Conservation (phyloP, 2,329 filamentous ascomycete species). For the Aotearoamyces nothofagi region DNA sequence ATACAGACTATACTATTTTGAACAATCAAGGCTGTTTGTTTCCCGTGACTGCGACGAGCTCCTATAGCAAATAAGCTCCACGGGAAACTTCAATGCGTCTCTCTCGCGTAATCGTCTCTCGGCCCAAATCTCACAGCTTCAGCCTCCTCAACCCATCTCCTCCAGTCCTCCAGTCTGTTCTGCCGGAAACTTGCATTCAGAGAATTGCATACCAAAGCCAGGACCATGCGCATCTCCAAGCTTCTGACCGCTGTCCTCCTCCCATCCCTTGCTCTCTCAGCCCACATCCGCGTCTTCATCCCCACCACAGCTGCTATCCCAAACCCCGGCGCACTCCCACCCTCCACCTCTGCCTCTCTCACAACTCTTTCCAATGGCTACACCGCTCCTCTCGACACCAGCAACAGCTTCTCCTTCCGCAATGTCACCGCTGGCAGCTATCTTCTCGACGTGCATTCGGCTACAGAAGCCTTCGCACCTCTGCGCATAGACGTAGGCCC, state of each 20-base stretch:
- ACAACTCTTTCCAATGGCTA: conserved; percentile 35
- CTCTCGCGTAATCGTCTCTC: too few species aligned
- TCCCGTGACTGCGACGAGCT: too few species aligned
- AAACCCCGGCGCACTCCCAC: conserved; percentile 27
- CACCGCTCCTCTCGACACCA: conserved; percentile 47
- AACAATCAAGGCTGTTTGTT: too few species aligned
- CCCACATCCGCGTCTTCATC: conserved; percentile 15
- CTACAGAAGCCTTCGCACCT: conserved; percentile 61
- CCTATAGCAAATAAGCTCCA: too few species aligned
- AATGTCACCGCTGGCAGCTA: conserved; percentile 62
- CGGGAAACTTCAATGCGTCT: too few species aligned
- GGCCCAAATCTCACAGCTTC: too few species aligned
- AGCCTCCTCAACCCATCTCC: too few species aligned
- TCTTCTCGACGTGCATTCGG: conserved; percentile 65
- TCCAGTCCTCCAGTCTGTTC: too few species aligned
- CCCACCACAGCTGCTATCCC: conserved; percentile 12
- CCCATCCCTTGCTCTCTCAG: conserved; percentile 20
- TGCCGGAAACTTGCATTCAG: too few species aligned
- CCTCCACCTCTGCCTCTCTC: conserved; percentile 50
- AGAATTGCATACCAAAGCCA: too few species aligned
- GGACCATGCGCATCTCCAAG: conserved; percentile 24
- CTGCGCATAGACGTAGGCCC: conserved; percentile 59
- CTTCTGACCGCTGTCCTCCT: conserved; percentile 21
- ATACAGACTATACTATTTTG: too few species aligned
- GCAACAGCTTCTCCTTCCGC: conserved; percentile 61